A percentile compares a stretch with the other conserved stretches of the same genome.
Conservation (phyloP, 2,329 filamentous ascomycete genomes). For the Xylariales sp. region DNA sequence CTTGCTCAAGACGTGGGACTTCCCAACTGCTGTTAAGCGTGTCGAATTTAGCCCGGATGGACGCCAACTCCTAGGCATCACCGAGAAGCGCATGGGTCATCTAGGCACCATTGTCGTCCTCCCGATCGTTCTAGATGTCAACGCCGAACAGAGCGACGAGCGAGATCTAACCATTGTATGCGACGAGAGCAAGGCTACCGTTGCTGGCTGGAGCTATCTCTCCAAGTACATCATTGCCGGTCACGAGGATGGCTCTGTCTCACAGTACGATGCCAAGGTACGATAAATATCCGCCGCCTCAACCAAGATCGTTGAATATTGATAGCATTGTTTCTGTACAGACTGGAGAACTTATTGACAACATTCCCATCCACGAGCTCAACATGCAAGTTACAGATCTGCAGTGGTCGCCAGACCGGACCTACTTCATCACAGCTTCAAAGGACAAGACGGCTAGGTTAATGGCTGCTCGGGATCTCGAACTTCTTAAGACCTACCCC, state of each 20-base stretch:
- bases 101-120: constrained; percentile 93
- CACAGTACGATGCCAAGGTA: constrained; percentile 91
- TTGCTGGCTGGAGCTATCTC: constrained; percentile 95
- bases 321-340: constrained; percentile 49
- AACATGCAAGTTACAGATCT: constrained; percentile 88
- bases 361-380: constrained; percentile 86
- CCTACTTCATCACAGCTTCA: constrained; percentile 97
- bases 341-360: constrained; percentile 84
- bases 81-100: constrained; percentile 98
- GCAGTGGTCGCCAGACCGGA: constrained; percentile 92
- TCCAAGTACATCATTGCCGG: constrained; percentile 97
- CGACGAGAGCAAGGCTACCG: constrained; percentile 95
- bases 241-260: constrained; percentile 95
- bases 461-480: constrained; percentile 85
- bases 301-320: neutral
- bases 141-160: constrained; percentile 87
- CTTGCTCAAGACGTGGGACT: constrained; percentile 97
- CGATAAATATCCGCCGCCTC: constrained; percentile 30
- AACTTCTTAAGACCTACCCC: constrained; percentile 90
- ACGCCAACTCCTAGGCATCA: constrained; percentile 88
- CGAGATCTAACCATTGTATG: constrained; percentile 88
- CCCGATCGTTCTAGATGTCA: constrained; percentile 85
- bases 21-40: constrained; percentile 95
- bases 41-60: constrained; percentile 98
- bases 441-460: constrained; percentile 97